Evolutionary conservation across 139 green algal genomes (phyloP).

Genomic region (Chloropicon primus): DNA sequence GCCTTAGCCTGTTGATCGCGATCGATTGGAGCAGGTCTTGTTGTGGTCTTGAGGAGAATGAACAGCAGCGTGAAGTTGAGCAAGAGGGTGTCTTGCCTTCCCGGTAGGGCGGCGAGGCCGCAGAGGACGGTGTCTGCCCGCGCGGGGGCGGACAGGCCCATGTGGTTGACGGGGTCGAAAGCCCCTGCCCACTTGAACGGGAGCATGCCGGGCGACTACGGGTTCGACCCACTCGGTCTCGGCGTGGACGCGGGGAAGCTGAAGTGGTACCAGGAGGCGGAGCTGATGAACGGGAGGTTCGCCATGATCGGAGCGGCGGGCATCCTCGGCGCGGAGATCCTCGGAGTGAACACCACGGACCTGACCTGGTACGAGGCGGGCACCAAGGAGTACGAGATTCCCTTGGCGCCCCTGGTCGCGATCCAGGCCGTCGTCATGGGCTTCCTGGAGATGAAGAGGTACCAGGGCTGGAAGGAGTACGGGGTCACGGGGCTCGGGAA

Average conservation of each 20-base stretch:
- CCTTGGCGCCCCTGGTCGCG: background rate
- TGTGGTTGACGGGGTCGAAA: background rate
- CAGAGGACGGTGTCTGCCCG: background rate
- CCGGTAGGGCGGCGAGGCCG: background rate
- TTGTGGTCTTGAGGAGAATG: background rate
- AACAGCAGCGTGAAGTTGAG: background rate
- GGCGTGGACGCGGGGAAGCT: constrained; percentile 47
- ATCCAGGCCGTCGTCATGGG: constrained; percentile 40
- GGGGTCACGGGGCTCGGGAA: constrained; percentile 51
- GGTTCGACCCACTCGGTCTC: constrained; percentile 29
- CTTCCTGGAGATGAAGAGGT: constrained; percentile 70
- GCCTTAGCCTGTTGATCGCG: too few species aligned
- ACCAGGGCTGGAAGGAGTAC: constrained; percentile 38
- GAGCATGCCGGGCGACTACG: background rate
- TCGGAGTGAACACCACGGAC: background rate
- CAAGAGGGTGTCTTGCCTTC: background rate
- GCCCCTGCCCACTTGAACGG: background rate
- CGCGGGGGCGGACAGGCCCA: background rate
- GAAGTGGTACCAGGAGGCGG: constrained; percentile 51
- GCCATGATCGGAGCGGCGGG: constrained; percentile 31
- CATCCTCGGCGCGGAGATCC: background rate
- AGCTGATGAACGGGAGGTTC: constrained; percentile 31
- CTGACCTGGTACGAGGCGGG: background rate
- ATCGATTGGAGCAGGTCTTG: too few species aligned
- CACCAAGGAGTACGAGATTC: background rate